These are phyloP conservation scores for Artemisia annua DNA, from an alignment of 129 eudicot species.

Conservation along the genomic window DNA sequence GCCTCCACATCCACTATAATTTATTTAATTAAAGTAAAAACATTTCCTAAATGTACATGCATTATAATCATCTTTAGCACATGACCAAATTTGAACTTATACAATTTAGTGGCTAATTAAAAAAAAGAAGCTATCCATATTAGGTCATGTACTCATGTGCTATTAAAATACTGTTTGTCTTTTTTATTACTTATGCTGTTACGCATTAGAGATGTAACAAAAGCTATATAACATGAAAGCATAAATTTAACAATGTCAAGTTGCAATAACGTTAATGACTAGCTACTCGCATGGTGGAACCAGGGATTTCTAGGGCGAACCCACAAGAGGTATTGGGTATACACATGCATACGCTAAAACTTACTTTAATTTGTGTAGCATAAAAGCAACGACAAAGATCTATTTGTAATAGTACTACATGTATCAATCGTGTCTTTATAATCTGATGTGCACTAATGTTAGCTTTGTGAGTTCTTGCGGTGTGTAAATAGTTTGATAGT, in stretches of 20 bases:
- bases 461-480: conserved; percentile 4
- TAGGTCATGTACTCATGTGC: background rate
- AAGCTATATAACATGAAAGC: conserved; percentile 19
- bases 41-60: conserved; percentile 3
- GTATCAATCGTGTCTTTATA: too few relatives aligned
- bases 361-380: too few relatives aligned
- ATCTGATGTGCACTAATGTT: background rate
- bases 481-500: conserved; percentile 4
- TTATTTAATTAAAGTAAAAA: conserved; percentile 8
- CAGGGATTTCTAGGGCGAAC: background rate
- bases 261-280: conserved; percentile 16
- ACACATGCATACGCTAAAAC: too few relatives aligned
- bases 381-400: too few relatives aligned
- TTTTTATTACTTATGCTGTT: background rate
- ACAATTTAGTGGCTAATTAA: too few relatives aligned
- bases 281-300: background rate
- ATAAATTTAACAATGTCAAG: conserved; percentile 2
- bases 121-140: background rate
- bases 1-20: conserved; percentile 12
- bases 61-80: conserved; percentile 18
- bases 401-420: too few relatives aligned
- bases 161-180: too few relatives aligned
- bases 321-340: too few relatives aligned
- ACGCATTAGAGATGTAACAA: background rate
- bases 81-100: background rate